phyloP scores from a whole-genome alignment of 169 alveolate species.

The Plasmodium reichenowi region DNA sequence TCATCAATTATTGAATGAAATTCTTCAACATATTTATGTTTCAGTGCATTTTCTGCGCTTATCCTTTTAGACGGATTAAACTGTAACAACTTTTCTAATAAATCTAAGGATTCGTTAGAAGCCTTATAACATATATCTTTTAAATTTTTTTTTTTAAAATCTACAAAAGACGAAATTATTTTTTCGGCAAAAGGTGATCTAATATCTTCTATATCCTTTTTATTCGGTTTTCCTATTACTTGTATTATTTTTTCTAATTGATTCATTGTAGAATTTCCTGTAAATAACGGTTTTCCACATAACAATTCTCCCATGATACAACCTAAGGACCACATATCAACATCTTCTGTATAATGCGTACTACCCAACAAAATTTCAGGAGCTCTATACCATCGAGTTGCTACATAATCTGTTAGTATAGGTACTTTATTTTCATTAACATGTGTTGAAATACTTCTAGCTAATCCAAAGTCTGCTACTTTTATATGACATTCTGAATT shows the following conservation, averaged over 20 bases:
- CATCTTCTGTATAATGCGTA: constrained; percentile 98
- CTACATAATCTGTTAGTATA: constrained; percentile 97
- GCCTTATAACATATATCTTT: constrained; percentile 72
- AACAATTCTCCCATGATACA: constrained; percentile 98
- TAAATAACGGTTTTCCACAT: constrained; percentile 97
- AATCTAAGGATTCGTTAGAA: constrained; percentile 82
- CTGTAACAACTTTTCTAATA: constrained; percentile 85
- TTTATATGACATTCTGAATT: constrained; percentile 98
- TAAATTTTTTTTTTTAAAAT: constrained; percentile 73
- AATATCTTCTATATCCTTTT: constrained; percentile 93
- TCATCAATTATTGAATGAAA: constrained; percentile 91
- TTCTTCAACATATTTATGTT: constrained; percentile 87
- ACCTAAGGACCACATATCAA: constrained; percentile 99
- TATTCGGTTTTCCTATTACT: constrained; percentile 95
- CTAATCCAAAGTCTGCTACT: constrained; percentile 98
- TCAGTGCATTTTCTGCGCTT: constrained; percentile 89
- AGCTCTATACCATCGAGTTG: constrained; percentile 99
- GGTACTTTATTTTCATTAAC: constrained; percentile 87
- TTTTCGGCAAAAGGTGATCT: constrained; percentile 90
- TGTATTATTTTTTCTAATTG: constrained; percentile 94
- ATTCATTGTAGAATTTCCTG: constrained; percentile 98
- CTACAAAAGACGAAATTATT: constrained; percentile 78
- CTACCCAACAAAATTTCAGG: constrained; percentile 98
- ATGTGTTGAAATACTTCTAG: constrained; percentile 91
- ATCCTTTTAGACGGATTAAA: constrained; percentile 88